These are phyloP conservation scores for Amanita muscaria DNA, from an alignment of 768 basidiomycete genomes.

Conservation along the genomic window DNA sequence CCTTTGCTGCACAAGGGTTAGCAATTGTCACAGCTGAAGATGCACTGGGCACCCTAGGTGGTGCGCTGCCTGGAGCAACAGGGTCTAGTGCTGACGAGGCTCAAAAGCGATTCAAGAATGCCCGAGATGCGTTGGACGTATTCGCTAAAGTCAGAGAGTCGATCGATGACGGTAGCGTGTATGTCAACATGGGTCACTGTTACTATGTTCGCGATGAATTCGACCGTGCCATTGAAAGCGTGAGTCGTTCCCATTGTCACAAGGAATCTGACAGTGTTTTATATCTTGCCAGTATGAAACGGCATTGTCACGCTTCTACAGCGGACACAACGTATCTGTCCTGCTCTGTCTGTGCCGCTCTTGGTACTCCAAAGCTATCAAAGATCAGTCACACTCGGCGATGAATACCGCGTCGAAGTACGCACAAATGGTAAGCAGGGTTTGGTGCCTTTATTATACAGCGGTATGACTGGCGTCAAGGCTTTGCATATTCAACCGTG, in stretches of 20 bases:
- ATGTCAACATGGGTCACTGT: conserved; percentile 95
- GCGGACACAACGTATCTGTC: conserved; percentile 63
- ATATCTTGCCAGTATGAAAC: conserved; percentile 69
- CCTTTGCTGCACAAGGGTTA: conserved; percentile 90
- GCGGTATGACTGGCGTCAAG: conserved; percentile 30
- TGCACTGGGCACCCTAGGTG: conserved; percentile 61
- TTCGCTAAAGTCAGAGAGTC: conserved; percentile 90
- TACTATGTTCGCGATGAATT: conserved; percentile 90
- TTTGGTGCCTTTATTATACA: not conserved
- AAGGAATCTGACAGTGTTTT: not conserved
- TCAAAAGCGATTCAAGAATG: conserved; percentile 57
- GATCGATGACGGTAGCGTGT: conserved; percentile 73
- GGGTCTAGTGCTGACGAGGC: conserved; percentile 50
- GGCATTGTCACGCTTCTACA: conserved; percentile 71
- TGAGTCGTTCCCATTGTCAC: conserved; percentile 28
- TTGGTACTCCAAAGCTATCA: conserved; percentile 91
- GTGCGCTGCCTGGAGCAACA: conserved; percentile 30
- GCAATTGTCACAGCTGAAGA: conserved; percentile 94
- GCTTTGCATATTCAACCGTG: conserved; percentile 76
- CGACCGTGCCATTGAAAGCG: conserved; percentile 93
- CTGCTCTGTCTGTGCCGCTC: conserved; percentile 84
- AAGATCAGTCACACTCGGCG: conserved; percentile 73
- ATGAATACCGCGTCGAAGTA: conserved; percentile 83
- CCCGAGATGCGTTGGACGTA: conserved; percentile 81
- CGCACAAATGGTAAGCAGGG: conserved; percentile 57